Evolutionary conservation across 148 eudicot species (phyloP).

Genomic region (Fallopia convolvulus): DNA sequence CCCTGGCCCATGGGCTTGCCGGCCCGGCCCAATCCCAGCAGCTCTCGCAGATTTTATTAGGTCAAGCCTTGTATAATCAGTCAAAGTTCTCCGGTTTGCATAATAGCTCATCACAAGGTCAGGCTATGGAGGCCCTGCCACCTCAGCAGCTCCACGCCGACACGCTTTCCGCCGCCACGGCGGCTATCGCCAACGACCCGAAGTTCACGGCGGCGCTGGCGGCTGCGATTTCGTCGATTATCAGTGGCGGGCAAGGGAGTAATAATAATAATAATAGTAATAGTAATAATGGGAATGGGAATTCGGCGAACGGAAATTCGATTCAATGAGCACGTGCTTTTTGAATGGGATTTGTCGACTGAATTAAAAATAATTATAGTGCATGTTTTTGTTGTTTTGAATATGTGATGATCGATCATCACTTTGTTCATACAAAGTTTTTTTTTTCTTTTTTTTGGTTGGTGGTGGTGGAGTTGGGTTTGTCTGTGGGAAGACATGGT

Average conservation of each 20-base stretch:
- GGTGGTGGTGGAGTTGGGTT: neutral
- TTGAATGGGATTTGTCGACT: neutral
- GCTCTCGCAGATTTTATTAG: constrained; percentile 24
- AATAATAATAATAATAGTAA: neutral
- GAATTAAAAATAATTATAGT: neutral
- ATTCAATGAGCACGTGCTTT: neutral
- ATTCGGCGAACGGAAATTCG: neutral
- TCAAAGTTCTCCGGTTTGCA: constrained; percentile 12
- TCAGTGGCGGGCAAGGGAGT: constrained; percentile 9
- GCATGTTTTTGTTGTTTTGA: neutral
- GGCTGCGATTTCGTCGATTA: constrained; percentile 13
- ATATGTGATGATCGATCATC: neutral
- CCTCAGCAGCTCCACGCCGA: neutral
- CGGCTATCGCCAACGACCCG: constrained; percentile 17
- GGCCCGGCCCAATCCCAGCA: constrained; percentile 6
- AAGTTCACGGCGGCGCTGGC: constrained; percentile 14
- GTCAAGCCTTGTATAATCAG: constrained; percentile 13
- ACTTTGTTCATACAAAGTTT: constrained; percentile 2
- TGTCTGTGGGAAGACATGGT: neutral
- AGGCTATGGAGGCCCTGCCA: neutral
- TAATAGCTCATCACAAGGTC: neutral
- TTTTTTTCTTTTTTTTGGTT: neutral
- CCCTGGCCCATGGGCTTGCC: constrained; percentile 25
- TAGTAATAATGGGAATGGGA: neutral
- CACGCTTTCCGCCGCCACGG: constrained; percentile 11